Base-by-base conservation (phyloP, 2,329 filamentous ascomycete genomes). In the Septoria linicola region DNA sequence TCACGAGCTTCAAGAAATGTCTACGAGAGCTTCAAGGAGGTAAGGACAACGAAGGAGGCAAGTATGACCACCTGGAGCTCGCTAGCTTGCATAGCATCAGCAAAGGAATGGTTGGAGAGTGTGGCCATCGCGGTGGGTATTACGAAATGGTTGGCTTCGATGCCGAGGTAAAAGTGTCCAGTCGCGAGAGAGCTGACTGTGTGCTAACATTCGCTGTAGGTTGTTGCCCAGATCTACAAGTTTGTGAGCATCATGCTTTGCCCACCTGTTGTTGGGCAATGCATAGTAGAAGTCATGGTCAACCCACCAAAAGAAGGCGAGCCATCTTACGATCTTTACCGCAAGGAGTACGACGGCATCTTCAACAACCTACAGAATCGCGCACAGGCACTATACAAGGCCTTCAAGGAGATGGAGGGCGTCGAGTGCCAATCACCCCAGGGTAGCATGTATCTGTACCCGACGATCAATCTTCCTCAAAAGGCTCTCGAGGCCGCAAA, bases 101-200 rank as follows among this genome's bases (percentile, higher is more conserved):
- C 69, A 99, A 99, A 81, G 93, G 93, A 65, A 97, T 99, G 91
- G 88, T 96, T 7, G 93, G 93, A 68, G 93, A 99, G 77, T 99
- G 93, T 70, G 93, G 93, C 45, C 93, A 99, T 77, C 88, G 93
- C 59, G 93, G 92, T 63, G 93, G 93, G 48, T 99, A 95, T 80
- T 97, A 97, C 68, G 93, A 99, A 79, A 84, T 99, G 51, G 82
- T 91, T 53, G 89, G 89, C 62, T 96, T 99, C 71, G 84, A 95
- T 43, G 60, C 64, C 13, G 64, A 70, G 61, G 68, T 69, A 51
- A 58, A 61, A 51, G 36, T 10, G 19, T 25, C 34, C 31, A 14
- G 1, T 30, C 7, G 35, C 10, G 1, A 16, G 23, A 19, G 11
- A 23, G 19, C 41, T 32, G 19, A 41, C 16, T 20, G 27, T 4